A percentile compares a stretch with the other conserved stretches of the same genome.
These are phyloP conservation scores for Penicillium sp. DNA, from an alignment of 2,329 filamentous ascomycete species.

Conservation along the genomic window DNA sequence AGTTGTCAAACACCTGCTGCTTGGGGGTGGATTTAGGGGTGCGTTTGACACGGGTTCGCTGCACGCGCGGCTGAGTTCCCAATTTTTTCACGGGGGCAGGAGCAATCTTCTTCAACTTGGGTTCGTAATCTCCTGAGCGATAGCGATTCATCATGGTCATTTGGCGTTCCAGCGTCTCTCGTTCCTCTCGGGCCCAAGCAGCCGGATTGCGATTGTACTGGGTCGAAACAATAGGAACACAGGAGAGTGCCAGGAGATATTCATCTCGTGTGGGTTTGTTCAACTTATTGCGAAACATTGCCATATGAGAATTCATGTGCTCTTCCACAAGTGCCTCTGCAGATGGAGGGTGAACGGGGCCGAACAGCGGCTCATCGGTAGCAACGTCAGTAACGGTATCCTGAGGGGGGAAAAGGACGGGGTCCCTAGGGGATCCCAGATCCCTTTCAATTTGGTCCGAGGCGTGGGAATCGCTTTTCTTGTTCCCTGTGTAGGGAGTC, in stretches of 20 bases:
- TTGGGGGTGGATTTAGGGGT: slow-evolving; percentile 44
- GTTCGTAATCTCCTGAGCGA: slow-evolving; percentile 29
- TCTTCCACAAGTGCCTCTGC: slow-evolving; percentile 42
- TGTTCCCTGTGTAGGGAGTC: slow-evolving; percentile 44
- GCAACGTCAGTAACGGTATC: slow-evolving; percentile 33
- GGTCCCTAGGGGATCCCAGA: slow-evolving; percentile 34
- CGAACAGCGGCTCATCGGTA: slow-evolving; percentile 43
- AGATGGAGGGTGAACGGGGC: slow-evolving; percentile 30
- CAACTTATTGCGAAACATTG: slow-evolving; percentile 40
- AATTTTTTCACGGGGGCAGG: slow-evolving; percentile 38
- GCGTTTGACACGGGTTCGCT: slow-evolving; percentile 37
- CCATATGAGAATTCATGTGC: slow-evolving; percentile 45
- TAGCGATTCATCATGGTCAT: slow-evolving; percentile 42
- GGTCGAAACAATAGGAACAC: slow-evolving; percentile 42
- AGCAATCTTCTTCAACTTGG: slow-evolving; percentile 41
- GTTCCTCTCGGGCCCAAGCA: slow-evolving; percentile 44
- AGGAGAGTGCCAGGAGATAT: slow-evolving; percentile 45
- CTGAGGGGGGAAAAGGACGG: slow-evolving; percentile 44
- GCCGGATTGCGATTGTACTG: slow-evolving; percentile 46
- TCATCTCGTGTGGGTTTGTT: slow-evolving; percentile 46
- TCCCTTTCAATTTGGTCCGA: slow-evolving; percentile 36
- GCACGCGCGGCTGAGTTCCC: slow-evolving; percentile 28
- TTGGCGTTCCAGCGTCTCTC: slow-evolving; percentile 43
- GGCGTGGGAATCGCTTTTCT: slow-evolving; percentile 36
- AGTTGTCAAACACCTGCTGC: slow-evolving; percentile 38